Percentiles rank a stretch among this genome's conserved stretches.
Evolutionary conservation across 1,139 yeast species (phyloP).

Genomic region (Protomyces gravidus): DNA sequence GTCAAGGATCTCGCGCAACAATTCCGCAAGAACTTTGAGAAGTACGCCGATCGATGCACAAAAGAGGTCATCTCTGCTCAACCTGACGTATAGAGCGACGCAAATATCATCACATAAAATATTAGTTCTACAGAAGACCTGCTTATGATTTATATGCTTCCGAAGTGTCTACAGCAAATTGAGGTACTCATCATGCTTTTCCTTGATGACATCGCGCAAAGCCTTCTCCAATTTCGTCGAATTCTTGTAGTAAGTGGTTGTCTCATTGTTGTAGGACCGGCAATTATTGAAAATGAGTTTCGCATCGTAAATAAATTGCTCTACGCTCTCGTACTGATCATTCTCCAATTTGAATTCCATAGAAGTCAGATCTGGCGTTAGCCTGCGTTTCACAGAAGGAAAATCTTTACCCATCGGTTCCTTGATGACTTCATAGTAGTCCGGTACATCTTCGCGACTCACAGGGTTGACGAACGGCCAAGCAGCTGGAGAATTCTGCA

Average conservation of each 20-base stretch:
- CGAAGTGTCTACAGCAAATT: not conserved
- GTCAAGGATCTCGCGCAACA: slow-evolving; percentile 68
- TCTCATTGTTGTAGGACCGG: slow-evolving; percentile 79
- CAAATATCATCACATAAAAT: too few species aligned
- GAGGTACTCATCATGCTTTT: slow-evolving; percentile 15
- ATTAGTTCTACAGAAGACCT: not conserved
- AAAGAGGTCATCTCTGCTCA: slow-evolving; percentile 90
- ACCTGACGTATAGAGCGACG: slow-evolving; percentile 46
- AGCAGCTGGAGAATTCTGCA: slow-evolving; percentile 94
- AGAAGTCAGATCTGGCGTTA: slow-evolving; percentile 62
- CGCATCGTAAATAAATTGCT: slow-evolving; percentile 85
- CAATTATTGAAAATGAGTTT: slow-evolving; percentile 84
- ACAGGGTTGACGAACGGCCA: slow-evolving; percentile 98
- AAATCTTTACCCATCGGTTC: slow-evolving; percentile 70
- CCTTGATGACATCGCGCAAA: slow-evolving; percentile 25
- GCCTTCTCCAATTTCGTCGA: slow-evolving; percentile 28
- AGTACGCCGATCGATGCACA: slow-evolving; percentile 78
- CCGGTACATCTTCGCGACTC: slow-evolving; percentile 88
- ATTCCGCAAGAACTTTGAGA: slow-evolving; percentile 81
- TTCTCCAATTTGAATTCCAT: slow-evolving; percentile 92
- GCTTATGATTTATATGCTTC: too few species aligned
- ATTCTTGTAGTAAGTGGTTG: slow-evolving; percentile 73
- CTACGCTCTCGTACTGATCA: slow-evolving; percentile 85
- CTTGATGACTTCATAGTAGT: slow-evolving; percentile 90
- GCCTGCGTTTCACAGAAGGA: not conserved